phyloP scores from a whole-genome alignment of 1,284 basidiomycete species.

The Marasmius sp. region DNA sequence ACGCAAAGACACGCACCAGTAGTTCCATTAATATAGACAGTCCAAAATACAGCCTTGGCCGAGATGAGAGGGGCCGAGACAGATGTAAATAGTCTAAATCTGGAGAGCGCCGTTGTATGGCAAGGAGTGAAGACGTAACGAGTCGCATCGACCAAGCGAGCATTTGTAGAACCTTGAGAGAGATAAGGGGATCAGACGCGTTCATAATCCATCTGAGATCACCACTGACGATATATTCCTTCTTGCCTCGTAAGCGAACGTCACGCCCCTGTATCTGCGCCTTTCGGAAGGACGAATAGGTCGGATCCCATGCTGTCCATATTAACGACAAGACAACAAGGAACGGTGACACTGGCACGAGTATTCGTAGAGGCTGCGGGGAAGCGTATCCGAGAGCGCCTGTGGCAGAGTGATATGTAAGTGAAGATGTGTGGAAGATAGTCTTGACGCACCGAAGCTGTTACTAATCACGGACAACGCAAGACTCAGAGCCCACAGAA shows the following conservation, averaged over 20 bases:
- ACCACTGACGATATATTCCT: constrained; percentile 56
- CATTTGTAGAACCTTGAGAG: constrained; percentile 53
- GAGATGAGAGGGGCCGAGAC: constrained; percentile 30
- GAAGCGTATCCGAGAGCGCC: constrained; percentile 31
- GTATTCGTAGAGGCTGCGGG: constrained; percentile 21
- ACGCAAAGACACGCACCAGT: constrained; percentile 38
- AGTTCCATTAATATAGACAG: constrained; percentile 48
- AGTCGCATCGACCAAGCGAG: constrained; percentile 57
- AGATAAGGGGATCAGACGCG: neutral
- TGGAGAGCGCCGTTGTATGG: constrained; percentile 41
- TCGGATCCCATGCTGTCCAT: constrained; percentile 79
- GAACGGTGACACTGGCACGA: constrained; percentile 44
- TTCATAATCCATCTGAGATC: neutral
- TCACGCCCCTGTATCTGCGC: constrained; percentile 67
- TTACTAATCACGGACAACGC: constrained; percentile 43
- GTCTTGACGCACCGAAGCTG: constrained; percentile 39
- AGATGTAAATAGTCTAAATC: constrained; percentile 39
- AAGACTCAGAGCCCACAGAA: constrained; percentile 54
- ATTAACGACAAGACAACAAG: constrained; percentile 54
- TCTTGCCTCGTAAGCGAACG: constrained; percentile 62
- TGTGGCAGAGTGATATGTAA: constrained; percentile 15
- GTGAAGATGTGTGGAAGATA: neutral
- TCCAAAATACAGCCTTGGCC: constrained; percentile 45
- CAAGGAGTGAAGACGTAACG: constrained; percentile 46
- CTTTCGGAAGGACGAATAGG: constrained; percentile 57